Percentiles rank a stretch among this genome's conserved stretches.
Conservation (phyloP, 2,329 filamentous ascomycete genomes). For the Chaetomium olivaceum region DNA sequence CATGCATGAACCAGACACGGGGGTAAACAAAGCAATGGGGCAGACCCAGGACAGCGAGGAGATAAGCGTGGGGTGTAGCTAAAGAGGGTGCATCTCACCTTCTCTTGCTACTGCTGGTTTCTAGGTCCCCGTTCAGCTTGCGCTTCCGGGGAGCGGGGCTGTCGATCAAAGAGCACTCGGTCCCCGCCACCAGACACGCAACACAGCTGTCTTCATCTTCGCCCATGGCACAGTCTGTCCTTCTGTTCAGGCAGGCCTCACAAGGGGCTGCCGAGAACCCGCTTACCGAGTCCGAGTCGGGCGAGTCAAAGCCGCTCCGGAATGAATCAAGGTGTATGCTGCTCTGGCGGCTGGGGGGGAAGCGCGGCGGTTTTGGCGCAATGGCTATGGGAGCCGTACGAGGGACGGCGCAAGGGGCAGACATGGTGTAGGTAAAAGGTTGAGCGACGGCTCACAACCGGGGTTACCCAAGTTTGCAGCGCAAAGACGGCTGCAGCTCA, state of each 20-base stretch:
- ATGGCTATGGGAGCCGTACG: conserved; percentile 67
- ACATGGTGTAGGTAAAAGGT: conserved; percentile 48
- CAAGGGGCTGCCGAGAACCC: conserved; percentile 55
- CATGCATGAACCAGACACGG: conserved; percentile 11
- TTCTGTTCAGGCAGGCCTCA: conserved; percentile 72
- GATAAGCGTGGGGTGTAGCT: conserved; percentile 15
- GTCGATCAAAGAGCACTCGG: conserved; percentile 76
- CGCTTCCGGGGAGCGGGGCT: conserved; percentile 78
- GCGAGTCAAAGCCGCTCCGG: conserved; percentile 54
- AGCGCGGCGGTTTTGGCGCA: conserved; percentile 59
- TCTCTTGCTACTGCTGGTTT: conserved; percentile 65
- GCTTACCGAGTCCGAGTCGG: conserved; percentile 49
- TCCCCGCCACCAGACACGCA: conserved; percentile 74
- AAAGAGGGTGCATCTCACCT: conserved; percentile 55
- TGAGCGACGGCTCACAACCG: conserved; percentile 16
- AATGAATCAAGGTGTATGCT: conserved; percentile 52
- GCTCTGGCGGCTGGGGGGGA: conserved; percentile 48
- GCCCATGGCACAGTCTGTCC: conserved; percentile 71
- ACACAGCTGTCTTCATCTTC: conserved; percentile 74
- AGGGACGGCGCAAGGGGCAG: conserved; percentile 54
- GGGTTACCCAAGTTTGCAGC: conserved; percentile 19
- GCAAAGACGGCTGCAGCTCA: conserved; percentile 1
- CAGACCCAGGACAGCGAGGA: neutral
- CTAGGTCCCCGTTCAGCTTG: conserved; percentile 68
- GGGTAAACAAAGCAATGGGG: conserved; percentile 3